These are phyloP conservation scores for Ormosia emarginata DNA, from an alignment of 306 rosid species.

Conservation along the genomic window DNA sequence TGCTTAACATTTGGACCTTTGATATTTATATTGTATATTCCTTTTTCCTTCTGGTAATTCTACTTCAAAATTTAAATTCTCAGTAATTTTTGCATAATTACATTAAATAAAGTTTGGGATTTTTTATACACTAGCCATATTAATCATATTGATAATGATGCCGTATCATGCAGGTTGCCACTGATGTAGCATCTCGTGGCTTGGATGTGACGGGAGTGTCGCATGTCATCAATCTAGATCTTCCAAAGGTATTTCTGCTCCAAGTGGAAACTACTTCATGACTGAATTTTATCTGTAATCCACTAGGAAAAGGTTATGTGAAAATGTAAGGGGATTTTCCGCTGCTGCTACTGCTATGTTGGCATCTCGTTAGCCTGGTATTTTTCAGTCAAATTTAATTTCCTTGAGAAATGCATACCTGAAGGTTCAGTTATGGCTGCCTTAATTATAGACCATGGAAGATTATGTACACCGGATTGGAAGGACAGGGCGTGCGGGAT, in stretches of 20 bases:
- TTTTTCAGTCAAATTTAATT: constrained; percentile 49
- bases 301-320: constrained; percentile 11
- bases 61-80: not conserved
- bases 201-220: constrained; percentile 93
- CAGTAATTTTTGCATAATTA: not conserved
- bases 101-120: not conserved
- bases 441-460: constrained; percentile 92
- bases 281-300: constrained; percentile 19
- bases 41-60: not conserved
- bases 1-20: not conserved
- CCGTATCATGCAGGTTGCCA: constrained; percentile 62
- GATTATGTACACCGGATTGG: constrained; percentile 94
- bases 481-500: constrained; percentile 90
- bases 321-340: not conserved
- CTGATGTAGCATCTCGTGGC: constrained; percentile 93
- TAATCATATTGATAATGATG: constrained; percentile 13
- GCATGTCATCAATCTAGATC: constrained; percentile 85
- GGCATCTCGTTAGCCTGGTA: constrained; percentile 44
- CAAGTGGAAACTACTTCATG: not conserved
- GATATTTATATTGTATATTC: not conserved
- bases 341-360: constrained; percentile 23
- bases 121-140: not conserved
- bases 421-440: constrained; percentile 75
- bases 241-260: constrained; percentile 70
- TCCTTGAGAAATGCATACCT: constrained; percentile 61